Percentiles rank a stretch among this genome's conserved stretches.
Evolutionary conservation across 2,329 filamentous ascomycete species (phyloP).

Genomic region (Calonectria leucothoes): DNA sequence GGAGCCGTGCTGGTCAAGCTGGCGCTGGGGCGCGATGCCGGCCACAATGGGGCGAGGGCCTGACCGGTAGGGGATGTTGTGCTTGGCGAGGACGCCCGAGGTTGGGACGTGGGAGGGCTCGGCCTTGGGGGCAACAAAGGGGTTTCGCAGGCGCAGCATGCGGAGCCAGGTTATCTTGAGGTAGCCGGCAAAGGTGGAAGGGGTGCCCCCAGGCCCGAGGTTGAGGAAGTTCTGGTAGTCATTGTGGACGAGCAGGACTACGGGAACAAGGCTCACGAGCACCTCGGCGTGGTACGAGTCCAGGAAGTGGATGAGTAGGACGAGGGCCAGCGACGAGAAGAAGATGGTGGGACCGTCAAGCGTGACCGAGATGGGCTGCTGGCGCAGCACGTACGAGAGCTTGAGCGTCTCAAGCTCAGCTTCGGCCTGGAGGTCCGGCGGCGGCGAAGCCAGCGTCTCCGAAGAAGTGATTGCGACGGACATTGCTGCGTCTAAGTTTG

Average conservation of each 20-base stretch:
- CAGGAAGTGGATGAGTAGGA: slow-evolving; percentile 64
- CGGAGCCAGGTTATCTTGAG: slow-evolving; percentile 78
- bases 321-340: slow-evolving; percentile 56
- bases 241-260: slow-evolving; percentile 67
- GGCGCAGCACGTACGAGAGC: slow-evolving; percentile 44
- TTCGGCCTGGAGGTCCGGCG: slow-evolving; percentile 34
- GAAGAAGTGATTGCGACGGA: slow-evolving; percentile 42
- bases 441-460: slow-evolving; percentile 38
- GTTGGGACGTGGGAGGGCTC: slow-evolving; percentile 64
- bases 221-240: slow-evolving; percentile 82
- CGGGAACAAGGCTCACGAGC: slow-evolving; percentile 62
- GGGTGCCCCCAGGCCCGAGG: slow-evolving; percentile 84
- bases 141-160: slow-evolving; percentile 77
- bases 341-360: slow-evolving; percentile 64
- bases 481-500: slow-evolving; percentile 29
- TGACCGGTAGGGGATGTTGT: slow-evolving; percentile 68
- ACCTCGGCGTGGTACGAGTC: slow-evolving; percentile 60
- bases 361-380: slow-evolving; percentile 64
- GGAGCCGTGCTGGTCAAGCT: slow-evolving; percentile 75
- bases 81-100: slow-evolving; percentile 66
- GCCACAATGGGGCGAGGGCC: slow-evolving; percentile 75
- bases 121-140: slow-evolving; percentile 69
- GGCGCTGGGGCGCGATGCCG: slow-evolving; percentile 85
- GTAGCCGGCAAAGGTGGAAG: slow-evolving; percentile 79
- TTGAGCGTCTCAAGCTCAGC: slow-evolving; percentile 36